Evolutionary conservation across 148 eudicot species (phyloP).

Genomic region (Fagopyrum homotropicum): DNA sequence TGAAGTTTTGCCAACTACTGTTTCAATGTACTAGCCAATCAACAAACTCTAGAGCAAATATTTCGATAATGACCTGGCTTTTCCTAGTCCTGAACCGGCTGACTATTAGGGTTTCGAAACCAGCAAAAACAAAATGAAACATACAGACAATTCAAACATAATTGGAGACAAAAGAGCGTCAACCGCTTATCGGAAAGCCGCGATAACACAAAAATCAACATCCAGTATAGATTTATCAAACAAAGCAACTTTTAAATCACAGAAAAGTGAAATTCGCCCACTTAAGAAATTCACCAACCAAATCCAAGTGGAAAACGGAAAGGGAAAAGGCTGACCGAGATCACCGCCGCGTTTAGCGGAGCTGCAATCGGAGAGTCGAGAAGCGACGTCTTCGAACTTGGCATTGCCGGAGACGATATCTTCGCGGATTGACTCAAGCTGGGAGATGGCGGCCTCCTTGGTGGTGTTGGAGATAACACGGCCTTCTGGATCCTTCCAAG

Average conservation of each 20-base stretch:
- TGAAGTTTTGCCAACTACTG: not conserved
- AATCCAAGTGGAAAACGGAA: not conserved
- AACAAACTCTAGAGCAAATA: not conserved
- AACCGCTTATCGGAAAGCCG: not conserved
- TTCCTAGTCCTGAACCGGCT: not conserved
- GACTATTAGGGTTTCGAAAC: not conserved
- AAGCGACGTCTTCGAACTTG: slow-evolving; percentile 55
- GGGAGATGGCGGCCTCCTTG: slow-evolving; percentile 57
- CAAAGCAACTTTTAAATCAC: not conserved
- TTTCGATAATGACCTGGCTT: not conserved
- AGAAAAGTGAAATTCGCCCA: not conserved
- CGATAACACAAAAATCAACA: not conserved
- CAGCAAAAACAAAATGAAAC: not conserved
- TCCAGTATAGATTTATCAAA: not conserved
- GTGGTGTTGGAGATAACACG: slow-evolving; percentile 51
- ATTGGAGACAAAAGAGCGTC: not conserved
- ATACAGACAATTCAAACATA: not conserved
- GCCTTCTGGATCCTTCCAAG: slow-evolving; percentile 97
- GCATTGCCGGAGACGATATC: slow-evolving; percentile 61
- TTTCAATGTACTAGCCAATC: not conserved
- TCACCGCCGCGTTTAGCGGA: slow-evolving; percentile 97
- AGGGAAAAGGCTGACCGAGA: slow-evolving; percentile 46
- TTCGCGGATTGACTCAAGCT: slow-evolving; percentile 58
- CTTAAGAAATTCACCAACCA: not conserved
- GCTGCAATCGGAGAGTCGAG: slow-evolving; percentile 63